Evolutionary conservation across 2,329 filamentous ascomycete species (phyloP).

Genomic region (Paecilomyces formosus): DNA sequence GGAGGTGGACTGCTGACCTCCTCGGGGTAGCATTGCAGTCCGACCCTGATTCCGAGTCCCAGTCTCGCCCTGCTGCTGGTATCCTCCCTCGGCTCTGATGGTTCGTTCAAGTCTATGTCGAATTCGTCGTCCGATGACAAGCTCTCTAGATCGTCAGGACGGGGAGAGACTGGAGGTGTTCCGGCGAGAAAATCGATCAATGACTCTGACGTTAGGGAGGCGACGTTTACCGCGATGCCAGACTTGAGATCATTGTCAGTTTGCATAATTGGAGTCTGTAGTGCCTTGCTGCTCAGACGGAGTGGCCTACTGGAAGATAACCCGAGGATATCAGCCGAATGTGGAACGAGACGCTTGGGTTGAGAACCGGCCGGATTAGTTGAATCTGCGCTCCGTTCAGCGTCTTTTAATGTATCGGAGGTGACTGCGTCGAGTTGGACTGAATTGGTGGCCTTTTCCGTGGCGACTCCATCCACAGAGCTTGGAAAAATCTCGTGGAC

Average conservation of each 20-base stretch:
- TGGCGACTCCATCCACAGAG: not conserved
- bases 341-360: not conserved
- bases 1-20: conserved; percentile 11
- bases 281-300: not conserved
- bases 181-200: conserved; percentile 12
- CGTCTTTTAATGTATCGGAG: not conserved
- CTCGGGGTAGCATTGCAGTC: conserved; percentile 7
- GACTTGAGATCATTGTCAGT: not conserved
- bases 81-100: conserved; percentile 4
- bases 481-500: not conserved
- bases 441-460: not conserved
- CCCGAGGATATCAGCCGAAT: not conserved
- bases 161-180: conserved; percentile 12
- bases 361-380: not conserved
- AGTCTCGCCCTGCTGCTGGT: conserved; percentile 6
- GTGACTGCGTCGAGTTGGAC: not conserved
- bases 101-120: not conserved
- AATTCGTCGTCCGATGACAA: not conserved
- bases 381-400: not conserved
- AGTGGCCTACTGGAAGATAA: not conserved
- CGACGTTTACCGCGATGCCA: not conserved
- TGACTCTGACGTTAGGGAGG: not conserved
- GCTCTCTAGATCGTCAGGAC: not conserved
- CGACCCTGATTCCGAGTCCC: conserved; percentile 3
- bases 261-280: not conserved